Conservation (phyloP, 2,329 filamentous ascomycete genomes). For the Aspergillus floridensis region DNA sequence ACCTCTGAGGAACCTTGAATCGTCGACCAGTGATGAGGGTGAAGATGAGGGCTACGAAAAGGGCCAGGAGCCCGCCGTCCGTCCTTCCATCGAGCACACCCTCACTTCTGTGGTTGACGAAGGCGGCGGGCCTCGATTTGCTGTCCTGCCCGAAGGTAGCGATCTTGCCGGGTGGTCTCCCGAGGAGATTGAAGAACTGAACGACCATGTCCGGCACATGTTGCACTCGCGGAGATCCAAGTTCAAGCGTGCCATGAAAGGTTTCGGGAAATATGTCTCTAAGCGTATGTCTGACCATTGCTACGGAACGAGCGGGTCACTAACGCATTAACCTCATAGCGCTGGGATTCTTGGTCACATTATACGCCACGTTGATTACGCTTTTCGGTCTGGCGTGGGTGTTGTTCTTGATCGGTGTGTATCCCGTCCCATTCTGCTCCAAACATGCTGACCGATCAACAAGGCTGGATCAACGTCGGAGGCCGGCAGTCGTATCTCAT, state of each 20-base stretch:
- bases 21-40: conserved; percentile 26
- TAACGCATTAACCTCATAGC: conserved; percentile 42
- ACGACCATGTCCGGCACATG: conserved; percentile 86
- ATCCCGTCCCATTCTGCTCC: neutral
- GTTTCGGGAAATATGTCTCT: conserved; percentile 75
- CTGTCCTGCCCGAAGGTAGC: conserved; percentile 72
- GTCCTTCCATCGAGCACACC: conserved; percentile 44
- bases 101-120: conserved; percentile 68
- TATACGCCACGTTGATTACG: conserved; percentile 80
- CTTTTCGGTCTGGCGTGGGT: conserved; percentile 86
- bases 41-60: conserved; percentile 24
- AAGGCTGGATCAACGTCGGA: conserved; percentile 79
- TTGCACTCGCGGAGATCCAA: conserved; percentile 75
- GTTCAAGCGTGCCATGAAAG: conserved; percentile 75
- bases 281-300: conserved; percentile 50
- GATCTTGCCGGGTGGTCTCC: conserved; percentile 71
- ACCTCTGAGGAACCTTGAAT: conserved; percentile 27
- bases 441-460: neutral
- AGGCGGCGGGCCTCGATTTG: conserved; percentile 69
- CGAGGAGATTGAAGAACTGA: conserved; percentile 71
- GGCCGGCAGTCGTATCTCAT: conserved; percentile 67
- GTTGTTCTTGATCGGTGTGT: conserved; percentile 74
- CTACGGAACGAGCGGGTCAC: neutral
- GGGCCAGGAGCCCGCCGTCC: conserved; percentile 21
- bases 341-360: conserved; percentile 76